Evolutionary conservation across 345 rosid species (phyloP).

Genomic region (Anastatica hierochuntica): DNA sequence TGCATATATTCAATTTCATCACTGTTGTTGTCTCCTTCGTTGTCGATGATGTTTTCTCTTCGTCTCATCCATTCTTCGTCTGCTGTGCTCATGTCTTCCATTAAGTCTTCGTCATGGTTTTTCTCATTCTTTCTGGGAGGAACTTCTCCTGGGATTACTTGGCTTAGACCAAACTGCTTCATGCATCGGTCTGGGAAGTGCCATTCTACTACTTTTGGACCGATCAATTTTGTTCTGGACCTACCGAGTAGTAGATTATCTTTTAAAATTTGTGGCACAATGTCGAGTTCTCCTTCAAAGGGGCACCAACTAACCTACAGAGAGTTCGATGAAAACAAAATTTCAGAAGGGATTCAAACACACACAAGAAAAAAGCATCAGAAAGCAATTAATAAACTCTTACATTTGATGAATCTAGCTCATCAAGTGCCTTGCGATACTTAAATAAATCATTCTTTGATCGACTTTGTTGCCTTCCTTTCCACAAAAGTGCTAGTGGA

Average conservation of each 20-base stretch:
- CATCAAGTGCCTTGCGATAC: conserved; percentile 61
- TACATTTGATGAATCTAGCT: conserved; percentile 44
- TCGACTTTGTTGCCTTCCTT: conserved; percentile 69
- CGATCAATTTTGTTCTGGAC: conserved; percentile 68
- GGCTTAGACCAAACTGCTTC: conserved; percentile 59
- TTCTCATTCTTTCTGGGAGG: conserved; percentile 36
- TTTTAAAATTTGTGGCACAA: conserved; percentile 41
- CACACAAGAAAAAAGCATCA: not conserved
- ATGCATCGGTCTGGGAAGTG: conserved; percentile 78
- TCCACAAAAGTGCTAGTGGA: conserved; percentile 68
- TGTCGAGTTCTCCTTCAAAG: conserved; percentile 40
- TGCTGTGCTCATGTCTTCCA: conserved; percentile 60
- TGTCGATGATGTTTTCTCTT: conserved; percentile 37
- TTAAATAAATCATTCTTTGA: conserved; percentile 53
- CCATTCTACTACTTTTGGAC: conserved; percentile 72
- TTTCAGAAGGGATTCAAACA: not conserved
- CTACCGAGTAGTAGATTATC: conserved; percentile 49
- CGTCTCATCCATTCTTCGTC: conserved; percentile 60
- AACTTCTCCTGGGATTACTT: conserved; percentile 54
- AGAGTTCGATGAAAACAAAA: not conserved
- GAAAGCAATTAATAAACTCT: conserved; percentile 3
- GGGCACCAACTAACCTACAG: conserved; percentile 45
- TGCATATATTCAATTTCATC: conserved; percentile 58
- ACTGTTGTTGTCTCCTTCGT: conserved; percentile 28
- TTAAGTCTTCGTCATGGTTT: conserved; percentile 59